A percentile compares a stretch with the other conserved stretches of the same genome.
Conservation (phyloP, 805 yeast genomes). For the Wickerhamiella azymoides region DNA sequence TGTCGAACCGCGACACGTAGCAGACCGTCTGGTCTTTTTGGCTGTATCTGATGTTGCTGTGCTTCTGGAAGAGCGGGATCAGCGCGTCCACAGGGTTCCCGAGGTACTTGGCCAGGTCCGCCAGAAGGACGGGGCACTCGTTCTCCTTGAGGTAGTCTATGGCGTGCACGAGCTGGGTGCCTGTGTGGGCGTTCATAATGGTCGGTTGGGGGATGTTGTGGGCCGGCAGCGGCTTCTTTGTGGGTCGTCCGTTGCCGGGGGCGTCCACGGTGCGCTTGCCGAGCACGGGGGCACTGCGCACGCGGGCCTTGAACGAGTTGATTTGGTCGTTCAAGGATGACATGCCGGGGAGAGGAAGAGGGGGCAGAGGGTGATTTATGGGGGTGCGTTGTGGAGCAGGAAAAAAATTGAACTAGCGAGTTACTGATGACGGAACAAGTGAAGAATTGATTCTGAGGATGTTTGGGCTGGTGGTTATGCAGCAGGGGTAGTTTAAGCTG, state of each 20-base stretch:
- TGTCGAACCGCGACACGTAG: slow-evolving; percentile 80
- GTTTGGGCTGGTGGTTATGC: too few species aligned
- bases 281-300: slow-evolving; percentile 44
- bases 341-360: slow-evolving; percentile 14
- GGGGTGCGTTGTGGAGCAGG: too few species aligned
- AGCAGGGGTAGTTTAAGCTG: too few species aligned
- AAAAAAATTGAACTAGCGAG: too few species aligned
- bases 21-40: slow-evolving; percentile 52
- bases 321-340: slow-evolving; percentile 40
- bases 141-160: slow-evolving; percentile 68
- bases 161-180: slow-evolving; percentile 80
- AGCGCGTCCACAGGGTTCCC: slow-evolving; percentile 49
- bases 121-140: slow-evolving; percentile 55
- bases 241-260: slow-evolving; percentile 9
- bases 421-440: too few species aligned
- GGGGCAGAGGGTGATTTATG: neutral
- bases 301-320: slow-evolving; percentile 49
- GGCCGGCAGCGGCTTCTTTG: slow-evolving; percentile 14
- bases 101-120: slow-evolving; percentile 53
- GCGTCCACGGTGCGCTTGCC: slow-evolving; percentile 20
- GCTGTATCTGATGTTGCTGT: slow-evolving; percentile 65
- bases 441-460: too few species aligned
- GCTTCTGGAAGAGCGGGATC: slow-evolving; percentile 54
- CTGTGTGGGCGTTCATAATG: slow-evolving; percentile 35
- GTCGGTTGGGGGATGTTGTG: slow-evolving; percentile 14